These are phyloP conservation scores for Dicorynia guianensis DNA, from an alignment of 306 rosid genomes.

Conservation along the genomic window DNA sequence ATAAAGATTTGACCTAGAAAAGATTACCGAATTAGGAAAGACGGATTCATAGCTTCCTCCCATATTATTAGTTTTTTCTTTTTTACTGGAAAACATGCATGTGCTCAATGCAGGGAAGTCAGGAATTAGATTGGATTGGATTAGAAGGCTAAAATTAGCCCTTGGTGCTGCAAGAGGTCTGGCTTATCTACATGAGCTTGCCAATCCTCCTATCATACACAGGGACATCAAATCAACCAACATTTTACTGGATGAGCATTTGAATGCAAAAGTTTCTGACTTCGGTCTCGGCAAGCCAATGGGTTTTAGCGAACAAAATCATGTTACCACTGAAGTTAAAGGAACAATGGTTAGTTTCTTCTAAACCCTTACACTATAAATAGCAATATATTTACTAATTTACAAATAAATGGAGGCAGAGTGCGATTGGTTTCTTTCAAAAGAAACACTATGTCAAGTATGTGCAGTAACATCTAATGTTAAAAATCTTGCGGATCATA, in stretches of 20 bases:
- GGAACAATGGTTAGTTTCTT: constrained; percentile 58
- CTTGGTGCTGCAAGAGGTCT: constrained; percentile 72
- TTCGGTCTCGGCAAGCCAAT: constrained; percentile 72
- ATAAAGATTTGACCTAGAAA: background rate
- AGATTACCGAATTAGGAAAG: background rate
- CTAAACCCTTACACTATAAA: background rate
- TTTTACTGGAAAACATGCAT: constrained; percentile 9
- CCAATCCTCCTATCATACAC: constrained; percentile 73
- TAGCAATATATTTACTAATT: background rate
- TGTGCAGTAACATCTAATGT: constrained; percentile 11
- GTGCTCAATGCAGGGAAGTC: constrained; percentile 53
- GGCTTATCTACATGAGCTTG: constrained; percentile 72
- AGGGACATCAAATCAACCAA: constrained; percentile 74
- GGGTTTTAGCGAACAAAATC: constrained; percentile 49
- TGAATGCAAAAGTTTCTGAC: constrained; percentile 69
- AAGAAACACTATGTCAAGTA: background rate
- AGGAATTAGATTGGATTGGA: constrained; percentile 60
- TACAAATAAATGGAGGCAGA: background rate
- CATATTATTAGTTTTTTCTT: background rate
- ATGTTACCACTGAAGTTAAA: constrained; percentile 67
- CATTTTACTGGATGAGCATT: constrained; percentile 58
- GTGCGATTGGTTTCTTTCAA: background rate
- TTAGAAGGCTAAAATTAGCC: constrained; percentile 57
- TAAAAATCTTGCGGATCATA: background rate
- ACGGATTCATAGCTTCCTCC: background rate